phyloP scores from a whole-genome alignment of 176 grass and related monocot species.

The Thalia dealbata region DNA sequence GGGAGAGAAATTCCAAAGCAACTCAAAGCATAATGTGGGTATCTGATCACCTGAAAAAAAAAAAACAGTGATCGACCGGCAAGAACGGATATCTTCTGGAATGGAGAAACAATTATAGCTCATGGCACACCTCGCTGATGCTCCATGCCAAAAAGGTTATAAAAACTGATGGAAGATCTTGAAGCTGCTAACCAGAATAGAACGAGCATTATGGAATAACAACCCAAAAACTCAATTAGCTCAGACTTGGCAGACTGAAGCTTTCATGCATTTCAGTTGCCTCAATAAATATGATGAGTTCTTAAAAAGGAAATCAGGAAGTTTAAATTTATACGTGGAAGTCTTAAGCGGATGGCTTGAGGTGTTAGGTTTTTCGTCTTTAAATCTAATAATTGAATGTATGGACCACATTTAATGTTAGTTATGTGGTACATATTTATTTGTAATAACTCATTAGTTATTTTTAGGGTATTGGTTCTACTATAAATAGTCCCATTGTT shows the following conservation, averaged over 20 bases:
- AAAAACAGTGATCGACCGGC: background rate
- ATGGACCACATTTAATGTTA: too few species aligned
- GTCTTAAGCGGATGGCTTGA: background rate
- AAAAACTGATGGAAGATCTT: constrained; percentile 55
- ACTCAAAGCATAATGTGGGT: constrained; percentile 74
- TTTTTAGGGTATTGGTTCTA: too few species aligned
- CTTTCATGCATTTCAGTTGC: constrained; percentile 1
- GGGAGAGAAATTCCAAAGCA: constrained; percentile 41
- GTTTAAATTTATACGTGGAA: background rate
- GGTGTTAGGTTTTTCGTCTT: too few species aligned
- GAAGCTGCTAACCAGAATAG: constrained; percentile 31
- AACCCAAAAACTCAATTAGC: constrained; percentile 1
- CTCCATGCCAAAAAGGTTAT: constrained; percentile 83
- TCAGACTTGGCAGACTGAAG: background rate
- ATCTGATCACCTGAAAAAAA: constrained; percentile 59
- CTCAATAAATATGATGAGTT: background rate
- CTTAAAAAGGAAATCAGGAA: background rate
- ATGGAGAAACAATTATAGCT: background rate
- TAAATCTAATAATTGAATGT: too few species aligned
- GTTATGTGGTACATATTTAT: too few species aligned
- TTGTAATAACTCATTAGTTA: too few species aligned
- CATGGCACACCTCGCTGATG: constrained; percentile 34
- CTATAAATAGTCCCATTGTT: too few species aligned
- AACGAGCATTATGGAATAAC: background rate
- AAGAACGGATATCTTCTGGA: too few species aligned